Evolutionary conservation across 192 early-diverging fungal species (phyloP), one percentile per base, ranked within the genome.

Genomic region (Linderina pennispora): DNA sequence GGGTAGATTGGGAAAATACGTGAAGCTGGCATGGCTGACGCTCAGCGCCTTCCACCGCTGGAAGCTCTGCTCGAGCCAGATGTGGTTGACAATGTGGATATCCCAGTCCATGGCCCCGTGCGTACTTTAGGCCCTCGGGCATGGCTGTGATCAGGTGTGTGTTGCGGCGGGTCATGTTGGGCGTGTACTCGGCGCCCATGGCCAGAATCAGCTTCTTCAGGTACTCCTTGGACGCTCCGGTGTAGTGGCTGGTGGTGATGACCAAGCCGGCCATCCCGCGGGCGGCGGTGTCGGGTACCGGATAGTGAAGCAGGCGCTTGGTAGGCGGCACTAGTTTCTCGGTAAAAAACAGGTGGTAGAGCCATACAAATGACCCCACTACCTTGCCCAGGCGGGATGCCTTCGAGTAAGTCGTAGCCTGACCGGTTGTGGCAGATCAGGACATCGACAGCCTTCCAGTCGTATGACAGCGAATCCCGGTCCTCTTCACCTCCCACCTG

Each of bases 61-160:
- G 54, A 75, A 90, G 56, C 80, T 76, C 22, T 84, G 84, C 66
- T 94, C 91, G 0, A 94, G 44, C 91, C 91, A 94, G 14, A 90
- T 36, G 61, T 94, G 91, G 59, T 94, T 91, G 6, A 90, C 75
- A 4, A 88, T 60, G 17, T 80, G 60, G 6, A 87, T 53, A 36
- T 83, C 79, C 79, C 86, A 85, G 34, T 80, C 67, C 10, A 75
- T 41, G 1, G 82, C 88, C 32, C 55, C 59, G 25, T n/a, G 48
- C 43, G 48, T 77, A 86, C 55, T 93, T 93, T 37, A 74, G 69
- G 14, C 89, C 86, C 8, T 49, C 57, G 2, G 63, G 68, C 77
- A 56, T 53, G 41, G 80, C 77, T 21, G 86, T 86, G 1, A 92
- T 78, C 37, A 92, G 50, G 57, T 90, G 89, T 1, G 89, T 92